These are phyloP conservation scores for Alisma plantagoaquatica DNA, from an alignment of 106 monocot genomes.

Conservation along the genomic window DNA sequence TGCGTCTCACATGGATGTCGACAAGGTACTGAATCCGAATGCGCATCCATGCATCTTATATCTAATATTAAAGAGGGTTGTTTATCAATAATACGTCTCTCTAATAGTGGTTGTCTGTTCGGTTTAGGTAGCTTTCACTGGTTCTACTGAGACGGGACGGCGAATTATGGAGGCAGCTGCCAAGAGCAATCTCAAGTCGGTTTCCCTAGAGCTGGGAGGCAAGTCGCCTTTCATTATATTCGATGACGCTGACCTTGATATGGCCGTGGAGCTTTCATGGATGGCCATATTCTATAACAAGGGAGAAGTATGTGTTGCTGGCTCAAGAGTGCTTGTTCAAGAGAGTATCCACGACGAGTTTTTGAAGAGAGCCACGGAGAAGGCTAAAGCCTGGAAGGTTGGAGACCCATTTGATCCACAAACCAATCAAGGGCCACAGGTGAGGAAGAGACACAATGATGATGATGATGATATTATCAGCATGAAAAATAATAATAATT, in stretches of 20 bases:
- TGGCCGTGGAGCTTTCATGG: conserved; percentile 46
- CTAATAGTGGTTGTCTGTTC: no score
- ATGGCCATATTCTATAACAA: conserved; percentile 55
- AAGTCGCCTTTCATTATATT: conserved; percentile 83
- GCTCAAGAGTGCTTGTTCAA: conserved; percentile 76
- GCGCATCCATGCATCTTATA: no score
- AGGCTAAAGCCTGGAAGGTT: conserved; percentile 47
- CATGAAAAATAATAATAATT: no score
- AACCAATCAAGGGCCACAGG: no score
- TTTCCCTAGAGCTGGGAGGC: conserved; percentile 82
- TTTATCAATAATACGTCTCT: no score
- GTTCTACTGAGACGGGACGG: conserved; percentile 67
- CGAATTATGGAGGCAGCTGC: conserved; percentile 77
- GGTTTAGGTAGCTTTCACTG: conserved; percentile 85
- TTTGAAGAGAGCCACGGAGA: conserved; percentile 41
- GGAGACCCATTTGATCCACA: no score
- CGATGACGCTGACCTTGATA: conserved; percentile 77
- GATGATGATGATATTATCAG: no score
- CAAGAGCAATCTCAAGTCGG: conserved; percentile 78
- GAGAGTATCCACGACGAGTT: conserved; percentile 94
- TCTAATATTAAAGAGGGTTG: no score
- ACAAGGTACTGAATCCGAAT: conserved; percentile 48
- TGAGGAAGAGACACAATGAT: no score
- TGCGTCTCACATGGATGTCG: conserved; percentile 69
- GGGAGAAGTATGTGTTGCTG: conserved; percentile 85